Evolutionary conservation across 176 grass and related monocot genomes (phyloP), one percentile per base, ranked within the genome.

Genomic region (Hyparrhenia diplandra): DNA sequence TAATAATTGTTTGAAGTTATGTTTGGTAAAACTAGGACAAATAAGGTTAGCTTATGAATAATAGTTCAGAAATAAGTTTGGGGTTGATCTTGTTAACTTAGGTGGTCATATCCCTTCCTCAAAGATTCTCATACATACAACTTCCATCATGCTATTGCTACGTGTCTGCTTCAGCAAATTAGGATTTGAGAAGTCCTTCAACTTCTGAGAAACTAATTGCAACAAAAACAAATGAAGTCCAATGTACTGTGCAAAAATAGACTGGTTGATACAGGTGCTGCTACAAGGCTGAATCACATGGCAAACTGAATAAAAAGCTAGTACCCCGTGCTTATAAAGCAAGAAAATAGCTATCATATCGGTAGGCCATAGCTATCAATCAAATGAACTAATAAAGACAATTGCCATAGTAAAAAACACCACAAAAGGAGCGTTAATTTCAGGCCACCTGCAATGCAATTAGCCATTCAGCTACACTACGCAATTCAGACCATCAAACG

Each of bases 21-120:
- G 43, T 5, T 55, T 10, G 25, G 39, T 8, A 45, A 46, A 59
- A 28, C 20, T 18, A 3, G 6, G 11, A 17, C 10, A 6, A 20
- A 3, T 27, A 84, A 47, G 51, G 12, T 47, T 70, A 49, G 60
- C 69, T n/a, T 28, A 62, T 32, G 67, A 78, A 85, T 36, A 37
- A 63, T 46, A 72, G 14, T 51, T 12, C 29, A 73, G 28, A 49
- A 77, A 58, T 2, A 84, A 37, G 37, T 16, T 71, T 36, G 9
- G 35, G 10, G 75, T 52, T 51, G 41, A 62, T 1, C 5, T 2
- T 39, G 3, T 71, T 28, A 42, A 12, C 18, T 13, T 29, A 8
- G 27, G 21, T 14, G 16, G 37, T 11, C 40, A 61, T 61, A 28
- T 36, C 37, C 27, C 21, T 55, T 69, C 75, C 51, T 7, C 17